Conservation (phyloP, 1,139 yeast species). For the Arxiozyma slooffiae region DNA sequence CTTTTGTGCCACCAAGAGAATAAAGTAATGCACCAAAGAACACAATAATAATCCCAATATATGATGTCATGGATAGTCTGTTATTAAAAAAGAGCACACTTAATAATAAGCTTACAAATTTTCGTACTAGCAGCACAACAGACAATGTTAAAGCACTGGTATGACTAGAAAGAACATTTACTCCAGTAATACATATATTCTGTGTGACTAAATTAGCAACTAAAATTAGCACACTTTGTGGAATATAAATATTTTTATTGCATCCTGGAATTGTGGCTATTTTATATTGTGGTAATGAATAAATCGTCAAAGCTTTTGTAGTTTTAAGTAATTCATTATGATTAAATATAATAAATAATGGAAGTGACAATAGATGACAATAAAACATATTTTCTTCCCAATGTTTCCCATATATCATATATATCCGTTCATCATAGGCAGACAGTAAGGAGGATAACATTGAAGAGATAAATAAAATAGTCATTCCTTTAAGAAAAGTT, state of each 20-base stretch:
- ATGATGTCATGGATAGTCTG: conserved; percentile 33
- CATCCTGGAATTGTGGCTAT: conserved; percentile 6
- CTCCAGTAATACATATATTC: conserved; percentile 57
- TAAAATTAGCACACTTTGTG: conserved; percentile 8
- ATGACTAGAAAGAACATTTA: conserved; percentile 48
- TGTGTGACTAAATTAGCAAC: conserved; percentile 49
- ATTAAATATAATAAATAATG: conserved; percentile 39
- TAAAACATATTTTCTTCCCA: conserved; percentile 63
- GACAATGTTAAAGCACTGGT: conserved; percentile 54
- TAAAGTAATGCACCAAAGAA: conserved; percentile 48
- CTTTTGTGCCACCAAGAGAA: conserved; percentile 1
- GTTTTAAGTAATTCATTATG: conserved; percentile 16
- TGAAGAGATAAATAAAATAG: conserved; percentile 39
- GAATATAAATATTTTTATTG: conserved; percentile 2
- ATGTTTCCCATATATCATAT: conserved; percentile 41
- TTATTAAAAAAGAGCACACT: conserved; percentile 45
- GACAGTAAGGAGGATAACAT: conserved; percentile 47
- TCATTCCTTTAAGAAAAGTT: conserved; percentile 37
- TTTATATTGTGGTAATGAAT: not conserved
- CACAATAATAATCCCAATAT: conserved; percentile 43
- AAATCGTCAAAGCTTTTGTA: not conserved
- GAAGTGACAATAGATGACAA: conserved; percentile 48
- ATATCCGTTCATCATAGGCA: conserved; percentile 44
- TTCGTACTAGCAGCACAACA: conserved; percentile 49
- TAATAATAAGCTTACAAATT: conserved; percentile 48